Evolutionary conservation across 2,329 filamentous ascomycete genomes (phyloP).

Genomic region (Aspergillus amoenus): DNA sequence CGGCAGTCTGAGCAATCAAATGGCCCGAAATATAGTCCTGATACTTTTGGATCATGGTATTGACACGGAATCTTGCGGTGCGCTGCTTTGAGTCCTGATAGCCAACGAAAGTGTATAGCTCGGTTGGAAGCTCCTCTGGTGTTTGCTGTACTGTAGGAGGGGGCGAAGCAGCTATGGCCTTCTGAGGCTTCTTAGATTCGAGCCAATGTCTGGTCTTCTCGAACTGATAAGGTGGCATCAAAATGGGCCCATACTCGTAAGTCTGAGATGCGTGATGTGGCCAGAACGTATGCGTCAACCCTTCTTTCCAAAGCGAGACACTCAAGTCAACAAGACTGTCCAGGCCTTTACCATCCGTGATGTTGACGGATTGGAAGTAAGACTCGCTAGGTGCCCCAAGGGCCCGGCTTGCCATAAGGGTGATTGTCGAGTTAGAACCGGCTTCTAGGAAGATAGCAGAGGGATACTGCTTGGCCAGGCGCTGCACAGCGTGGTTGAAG

Average conservation of each 20-base stretch:
- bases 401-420: conserved; percentile 29
- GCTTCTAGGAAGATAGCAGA: conserved; percentile 43
- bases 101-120: conserved; percentile 5
- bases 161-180: background rate
- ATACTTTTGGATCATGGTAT: conserved; percentile 39
- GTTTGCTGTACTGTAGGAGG: conserved; percentile 9
- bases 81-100: conserved; percentile 21
- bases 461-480: conserved; percentile 34
- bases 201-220: conserved; percentile 27
- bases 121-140: conserved; percentile 22
- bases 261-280: conserved; percentile 32
- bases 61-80: conserved; percentile 39
- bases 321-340: conserved; percentile 27
- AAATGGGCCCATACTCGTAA: conserved; percentile 21
- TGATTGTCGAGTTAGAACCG: conserved; percentile 37
- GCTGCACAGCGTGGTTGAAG: conserved; percentile 46
- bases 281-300: conserved; percentile 41
- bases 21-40: conserved; percentile 38
- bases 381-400: conserved; percentile 12
- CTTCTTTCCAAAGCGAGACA: conserved; percentile 42
- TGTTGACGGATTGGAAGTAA: conserved; percentile 18
- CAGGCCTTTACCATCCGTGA: conserved; percentile 4
- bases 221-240: conserved; percentile 48
- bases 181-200: conserved; percentile 23
- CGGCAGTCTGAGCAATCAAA: conserved; percentile 39